Evolutionary conservation across 2,329 filamentous ascomycete species (phyloP).

Genomic region (Pseudodiploospora longispora): DNA sequence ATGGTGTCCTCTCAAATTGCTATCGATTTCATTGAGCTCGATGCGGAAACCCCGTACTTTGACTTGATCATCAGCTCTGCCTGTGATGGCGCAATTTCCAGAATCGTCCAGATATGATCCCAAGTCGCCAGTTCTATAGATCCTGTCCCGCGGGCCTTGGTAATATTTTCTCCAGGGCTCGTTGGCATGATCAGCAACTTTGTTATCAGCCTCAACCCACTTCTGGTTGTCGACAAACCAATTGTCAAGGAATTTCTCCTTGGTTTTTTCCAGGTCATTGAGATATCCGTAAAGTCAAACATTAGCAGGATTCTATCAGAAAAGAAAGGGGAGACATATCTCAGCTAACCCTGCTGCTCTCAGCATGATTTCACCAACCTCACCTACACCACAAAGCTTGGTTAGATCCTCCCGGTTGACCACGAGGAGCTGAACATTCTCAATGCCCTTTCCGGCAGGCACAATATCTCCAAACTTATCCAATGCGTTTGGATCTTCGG

Average conservation of each 20-base stretch:
- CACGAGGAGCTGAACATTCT: slow-evolving; percentile 80
- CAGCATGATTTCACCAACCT: slow-evolving; percentile 78
- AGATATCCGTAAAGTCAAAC: slow-evolving; percentile 48
- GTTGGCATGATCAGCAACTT: slow-evolving; percentile 32
- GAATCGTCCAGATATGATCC: slow-evolving; percentile 60
- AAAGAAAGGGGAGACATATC: background rate
- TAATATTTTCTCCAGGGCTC: slow-evolving; percentile 76
- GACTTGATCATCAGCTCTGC: slow-evolving; percentile 79
- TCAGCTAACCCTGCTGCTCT: slow-evolving; percentile 78
- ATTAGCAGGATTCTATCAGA: too few species aligned
- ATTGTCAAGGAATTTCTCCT: slow-evolving; percentile 71
- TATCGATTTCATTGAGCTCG: slow-evolving; percentile 89
- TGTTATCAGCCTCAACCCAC: slow-evolving; percentile 59
- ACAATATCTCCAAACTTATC: slow-evolving; percentile 57
- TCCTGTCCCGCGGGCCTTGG: slow-evolving; percentile 71
- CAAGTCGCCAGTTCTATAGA: slow-evolving; percentile 84
- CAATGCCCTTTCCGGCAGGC: slow-evolving; percentile 78
- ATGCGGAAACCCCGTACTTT: slow-evolving; percentile 96
- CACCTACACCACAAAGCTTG: slow-evolving; percentile 68
- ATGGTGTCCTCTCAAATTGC: slow-evolving; percentile 64
- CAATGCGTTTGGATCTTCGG: slow-evolving; percentile 46
- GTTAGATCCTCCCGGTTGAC: slow-evolving; percentile 61
- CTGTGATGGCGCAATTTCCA: slow-evolving; percentile 69
- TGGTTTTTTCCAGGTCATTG: slow-evolving; percentile 49
- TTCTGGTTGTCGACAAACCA: slow-evolving; percentile 74